A percentile compares a stretch with the other conserved stretches of the same genome.
Evolutionary conservation across 345 rosid genomes (phyloP).

Genomic region (Nasturtium officinale): DNA sequence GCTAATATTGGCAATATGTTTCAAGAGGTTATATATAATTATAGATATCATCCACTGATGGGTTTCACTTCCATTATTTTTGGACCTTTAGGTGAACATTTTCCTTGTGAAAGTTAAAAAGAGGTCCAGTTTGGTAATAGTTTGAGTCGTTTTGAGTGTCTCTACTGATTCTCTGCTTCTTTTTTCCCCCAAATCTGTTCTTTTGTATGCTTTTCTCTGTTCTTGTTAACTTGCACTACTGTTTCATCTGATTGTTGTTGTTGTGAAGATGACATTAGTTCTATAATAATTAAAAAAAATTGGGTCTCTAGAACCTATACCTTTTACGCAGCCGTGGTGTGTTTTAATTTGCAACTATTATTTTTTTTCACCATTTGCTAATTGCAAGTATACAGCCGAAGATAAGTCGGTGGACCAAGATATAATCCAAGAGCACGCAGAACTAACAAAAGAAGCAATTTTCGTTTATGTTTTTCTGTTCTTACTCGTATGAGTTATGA

Average conservation of each 20-base stretch:
- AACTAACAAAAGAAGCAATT: too few relatives aligned
- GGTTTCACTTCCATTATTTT: slow-evolving; percentile 38
- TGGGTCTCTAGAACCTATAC: not conserved
- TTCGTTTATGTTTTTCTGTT: too few relatives aligned
- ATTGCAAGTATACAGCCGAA: too few relatives aligned
- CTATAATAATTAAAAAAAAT: slow-evolving; percentile 1
- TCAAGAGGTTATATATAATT: slow-evolving; percentile 34
- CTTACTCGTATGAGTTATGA: too few relatives aligned
- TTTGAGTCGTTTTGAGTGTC: slow-evolving; percentile 24
- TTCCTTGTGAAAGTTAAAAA: slow-evolving; percentile 33
- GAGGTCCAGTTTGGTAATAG: slow-evolving; percentile 29
- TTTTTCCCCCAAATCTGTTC: not conserved
- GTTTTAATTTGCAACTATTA: not conserved
- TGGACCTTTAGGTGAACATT: slow-evolving; percentile 35
- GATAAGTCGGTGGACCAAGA: too few relatives aligned
- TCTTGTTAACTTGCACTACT: slow-evolving; percentile 8
- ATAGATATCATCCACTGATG: slow-evolving; percentile 40
- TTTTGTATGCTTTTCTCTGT: slow-evolving; percentile 1
- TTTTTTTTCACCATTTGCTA: too few relatives aligned
- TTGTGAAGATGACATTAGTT: slow-evolving; percentile 32
- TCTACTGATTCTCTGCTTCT: slow-evolving; percentile 3
- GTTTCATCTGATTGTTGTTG: slow-evolving; percentile 18
- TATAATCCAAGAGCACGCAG: too few relatives aligned
- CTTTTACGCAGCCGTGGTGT: not conserved
- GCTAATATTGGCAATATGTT: slow-evolving; percentile 42